A percentile compares a stretch with the other conserved stretches of the same genome.
Conservation (phyloP, 1,284 basidiomycete genomes). For the Rugiboletus extremiorientalis region DNA sequence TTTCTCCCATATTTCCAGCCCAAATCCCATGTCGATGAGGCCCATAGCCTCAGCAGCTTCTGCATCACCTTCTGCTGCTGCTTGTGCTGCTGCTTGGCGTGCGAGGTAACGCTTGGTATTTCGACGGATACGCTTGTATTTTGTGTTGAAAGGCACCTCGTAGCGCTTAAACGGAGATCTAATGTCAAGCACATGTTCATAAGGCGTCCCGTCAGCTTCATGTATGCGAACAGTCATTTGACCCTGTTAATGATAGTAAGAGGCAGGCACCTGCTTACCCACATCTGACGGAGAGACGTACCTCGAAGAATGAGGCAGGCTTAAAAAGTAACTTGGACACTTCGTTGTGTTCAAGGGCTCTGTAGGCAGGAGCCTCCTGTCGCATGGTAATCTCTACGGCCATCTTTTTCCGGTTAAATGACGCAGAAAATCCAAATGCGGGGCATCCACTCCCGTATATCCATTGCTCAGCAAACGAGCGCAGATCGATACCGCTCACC, state of each 20-base stretch:
- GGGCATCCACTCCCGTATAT: slow-evolving; percentile 98
- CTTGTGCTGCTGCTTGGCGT: slow-evolving; percentile 89
- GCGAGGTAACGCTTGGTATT: slow-evolving; percentile 95
- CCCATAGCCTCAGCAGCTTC: slow-evolving; percentile 93
- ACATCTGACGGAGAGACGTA: slow-evolving; percentile 28
- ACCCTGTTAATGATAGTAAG: slow-evolving; percentile 49
- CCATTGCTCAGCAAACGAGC: slow-evolving; percentile 96
- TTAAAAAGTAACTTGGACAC: slow-evolving; percentile 70
- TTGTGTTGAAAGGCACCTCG: slow-evolving; percentile 99
- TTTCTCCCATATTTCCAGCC: slow-evolving; percentile 96
- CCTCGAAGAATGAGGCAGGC: slow-evolving; percentile 88
- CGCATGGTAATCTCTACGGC: slow-evolving; percentile 94
- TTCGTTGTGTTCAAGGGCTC: slow-evolving; percentile 66
- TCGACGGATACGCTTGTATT: slow-evolving; percentile 95
- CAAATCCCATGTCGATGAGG: slow-evolving; percentile 94
- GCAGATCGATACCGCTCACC: slow-evolving; percentile 88
- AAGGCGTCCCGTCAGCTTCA: slow-evolving; percentile 98
- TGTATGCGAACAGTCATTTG: slow-evolving; percentile 99
- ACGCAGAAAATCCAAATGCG: slow-evolving; percentile 84
- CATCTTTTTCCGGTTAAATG: slow-evolving; percentile 98
- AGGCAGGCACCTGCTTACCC: not conserved
- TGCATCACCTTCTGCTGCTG: slow-evolving; percentile 86
- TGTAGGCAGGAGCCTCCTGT: slow-evolving; percentile 82
- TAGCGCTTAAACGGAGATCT: slow-evolving; percentile 86
- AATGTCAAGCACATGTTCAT: slow-evolving; percentile 97